These are phyloP conservation scores for Albugo laibachii DNA, from an alignment of 352 stramenopile genomes.

Conservation along the genomic window DNA sequence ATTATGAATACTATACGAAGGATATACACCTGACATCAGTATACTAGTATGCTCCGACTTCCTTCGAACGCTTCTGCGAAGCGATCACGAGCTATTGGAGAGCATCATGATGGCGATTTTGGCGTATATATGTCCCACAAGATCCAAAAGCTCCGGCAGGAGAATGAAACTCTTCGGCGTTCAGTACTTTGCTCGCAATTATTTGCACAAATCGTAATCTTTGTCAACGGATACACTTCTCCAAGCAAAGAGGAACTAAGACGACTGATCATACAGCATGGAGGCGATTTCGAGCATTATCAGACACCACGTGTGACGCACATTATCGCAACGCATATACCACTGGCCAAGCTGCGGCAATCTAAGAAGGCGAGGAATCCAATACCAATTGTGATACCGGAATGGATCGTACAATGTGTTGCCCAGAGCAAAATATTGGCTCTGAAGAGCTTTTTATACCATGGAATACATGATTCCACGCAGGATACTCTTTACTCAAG, in stretches of 20 bases:
- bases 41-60: too few relatives aligned
- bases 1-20: too few relatives aligned
- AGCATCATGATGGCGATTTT: conserved; percentile 77
- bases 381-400: conserved; percentile 64
- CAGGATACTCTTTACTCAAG: conserved; percentile 7
- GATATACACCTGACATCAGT: too few relatives aligned
- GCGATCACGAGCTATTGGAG: conserved; percentile 25
- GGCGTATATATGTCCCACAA: conserved; percentile 84
- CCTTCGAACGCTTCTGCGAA: too few relatives aligned
- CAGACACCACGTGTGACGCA: conserved; percentile 71
- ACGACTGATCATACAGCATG: conserved; percentile 49
- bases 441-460: conserved; percentile 65
- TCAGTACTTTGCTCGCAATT: conserved; percentile 7
- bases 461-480: conserved; percentile 56
- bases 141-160: conserved; percentile 68
- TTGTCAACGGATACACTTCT: conserved; percentile 77
- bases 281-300: conserved; percentile 79
- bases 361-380: conserved; percentile 32
- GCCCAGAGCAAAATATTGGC: conserved; percentile 42
- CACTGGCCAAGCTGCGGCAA: conserved; percentile 69
- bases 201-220: conserved; percentile 61
- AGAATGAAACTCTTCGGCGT: conserved; percentile 29
- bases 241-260: conserved; percentile 74
- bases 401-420: conserved; percentile 87
- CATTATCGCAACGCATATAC: conserved; percentile 70